Base-by-base conservation (phyloP, 2,329 filamentous ascomycete species). In the Decorospora gaudefroyi region DNA sequence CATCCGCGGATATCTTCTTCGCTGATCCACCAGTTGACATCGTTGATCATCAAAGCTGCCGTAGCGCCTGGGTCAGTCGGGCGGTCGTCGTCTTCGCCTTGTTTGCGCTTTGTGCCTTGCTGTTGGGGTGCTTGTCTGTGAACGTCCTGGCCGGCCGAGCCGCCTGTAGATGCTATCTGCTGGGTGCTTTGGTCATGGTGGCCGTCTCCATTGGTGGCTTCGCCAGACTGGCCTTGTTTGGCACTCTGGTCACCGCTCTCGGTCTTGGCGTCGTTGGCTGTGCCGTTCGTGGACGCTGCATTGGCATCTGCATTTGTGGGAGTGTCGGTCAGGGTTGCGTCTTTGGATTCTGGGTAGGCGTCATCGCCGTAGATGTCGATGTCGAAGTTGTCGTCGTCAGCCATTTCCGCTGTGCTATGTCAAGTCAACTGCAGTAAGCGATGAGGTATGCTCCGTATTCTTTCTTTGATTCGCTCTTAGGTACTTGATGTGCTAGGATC, bases 1-100 rank as follows among this genome's bases (percentile, higher is more conserved):
- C 90, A 96, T 36, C 87, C 88, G 39, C 93, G 87, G 43, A 99
- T 83, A 59, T 97, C 90, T 64, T 99, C 93, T 66, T 99, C 93
- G 2, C 65, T 70, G 19, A 85, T 91, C 92, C 92, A 97, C 93
- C 93, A 99, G 69, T 88, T 87, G 7, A 99, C 77, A 35, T 97
- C 93, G 2, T 89, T 91, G 40, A 97, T 82, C 69, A 95, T 83
- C 19, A 97, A 74, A 0, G 91, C 90, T 16, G 84, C 77, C 4
- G 81, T 83, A 2, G 84, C 83, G 50, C 79, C 78, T 2, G 78
- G 78, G 46, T 85, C 83, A 4, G 78, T 66, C 1, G 75, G 76
- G 16, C 79, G 74, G 39, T 83, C 79, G 38, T 76, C 68, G 28
- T 75, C 67, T 13, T 68, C 74, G 13, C 74, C 76, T 47, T 82